These are phyloP conservation scores for Nepenthes mirabilis DNA, from an alignment of 148 eudicot species.

Conservation along the genomic window DNA sequence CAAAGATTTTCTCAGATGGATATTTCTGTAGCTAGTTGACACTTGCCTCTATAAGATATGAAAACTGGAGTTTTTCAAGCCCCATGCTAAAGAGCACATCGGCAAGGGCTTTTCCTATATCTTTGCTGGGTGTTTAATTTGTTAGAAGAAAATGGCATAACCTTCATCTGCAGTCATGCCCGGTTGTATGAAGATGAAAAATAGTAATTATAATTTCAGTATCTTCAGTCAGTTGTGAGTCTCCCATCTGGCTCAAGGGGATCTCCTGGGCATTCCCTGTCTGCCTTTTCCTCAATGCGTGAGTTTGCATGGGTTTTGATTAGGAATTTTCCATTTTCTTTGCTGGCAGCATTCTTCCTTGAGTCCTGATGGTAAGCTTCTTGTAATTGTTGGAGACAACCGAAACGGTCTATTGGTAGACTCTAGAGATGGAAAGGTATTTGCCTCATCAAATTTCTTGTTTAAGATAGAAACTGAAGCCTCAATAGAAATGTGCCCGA, in stretches of 20 bases:
- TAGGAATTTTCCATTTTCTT: background rate
- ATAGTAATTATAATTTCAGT: background rate
- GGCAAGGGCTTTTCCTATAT: no score
- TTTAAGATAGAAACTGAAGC: background rate
- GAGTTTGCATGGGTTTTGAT: background rate
- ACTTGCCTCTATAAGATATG: no score
- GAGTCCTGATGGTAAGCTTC: slow-evolving; percentile 64
- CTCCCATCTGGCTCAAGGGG: background rate
- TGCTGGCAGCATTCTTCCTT: slow-evolving; percentile 56
- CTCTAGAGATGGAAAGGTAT: slow-evolving; percentile 56
- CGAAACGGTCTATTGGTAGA: slow-evolving; percentile 53
- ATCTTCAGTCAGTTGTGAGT: background rate
- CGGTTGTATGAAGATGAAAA: background rate
- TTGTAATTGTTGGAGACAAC: slow-evolving; percentile 57
- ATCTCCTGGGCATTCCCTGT: no score
- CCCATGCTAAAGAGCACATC: no score
- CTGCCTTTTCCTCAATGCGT: background rate
- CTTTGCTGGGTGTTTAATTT: no score
- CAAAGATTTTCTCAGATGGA: no score
- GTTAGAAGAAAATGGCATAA: no score
- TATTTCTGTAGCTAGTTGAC: no score
- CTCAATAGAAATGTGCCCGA: background rate
- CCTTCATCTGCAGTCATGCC: background rate
- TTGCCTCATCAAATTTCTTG: background rate
- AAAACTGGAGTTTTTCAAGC: no score